These are phyloP conservation scores for Melanogaster broomeanus DNA, from an alignment of 768 basidiomycete genomes.

Conservation along the genomic window DNA sequence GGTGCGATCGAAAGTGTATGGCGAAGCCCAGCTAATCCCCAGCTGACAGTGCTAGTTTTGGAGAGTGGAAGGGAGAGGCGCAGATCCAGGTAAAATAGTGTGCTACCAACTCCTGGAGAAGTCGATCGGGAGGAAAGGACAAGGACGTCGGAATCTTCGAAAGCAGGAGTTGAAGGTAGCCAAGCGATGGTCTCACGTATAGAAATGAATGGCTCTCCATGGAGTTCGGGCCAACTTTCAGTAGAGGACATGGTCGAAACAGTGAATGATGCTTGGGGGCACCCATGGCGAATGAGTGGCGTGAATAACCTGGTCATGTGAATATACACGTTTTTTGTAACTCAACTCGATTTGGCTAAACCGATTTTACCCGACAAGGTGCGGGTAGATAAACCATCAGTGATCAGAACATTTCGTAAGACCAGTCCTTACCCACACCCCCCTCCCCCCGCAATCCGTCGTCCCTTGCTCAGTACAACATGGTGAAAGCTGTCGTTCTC, in stretches of 20 bases:
- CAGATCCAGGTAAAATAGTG: conserved; percentile 25
- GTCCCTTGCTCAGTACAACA: conserved; percentile 12
- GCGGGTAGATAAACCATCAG: background rate
- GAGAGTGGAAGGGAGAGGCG: conserved; percentile 25
- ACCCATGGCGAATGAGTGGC: no score
- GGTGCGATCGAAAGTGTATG: conserved; percentile 15
- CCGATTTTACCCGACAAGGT: background rate
- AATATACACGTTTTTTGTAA: background rate
- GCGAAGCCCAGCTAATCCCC: conserved; percentile 26
- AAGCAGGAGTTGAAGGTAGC: conserved; percentile 14
- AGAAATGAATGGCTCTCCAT: conserved; percentile 21
- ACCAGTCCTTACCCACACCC: background rate
- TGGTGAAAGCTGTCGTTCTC: conserved; percentile 86
- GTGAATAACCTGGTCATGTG: no score
- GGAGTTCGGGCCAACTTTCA: background rate
- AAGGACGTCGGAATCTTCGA: conserved; percentile 28
- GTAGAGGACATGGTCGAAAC: background rate
- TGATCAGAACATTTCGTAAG: background rate
- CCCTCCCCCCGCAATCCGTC: background rate
- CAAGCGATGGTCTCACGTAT: conserved; percentile 25
- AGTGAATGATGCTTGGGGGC: background rate
- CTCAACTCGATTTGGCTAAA: no score
- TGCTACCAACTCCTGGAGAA: conserved; percentile 14
- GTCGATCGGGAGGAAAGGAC: conserved; percentile 29
- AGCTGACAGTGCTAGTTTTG: conserved; percentile 16